Base-by-base conservation (phyloP, 176 grass and related monocot species). In the Phyllostachys edulis region DNA sequence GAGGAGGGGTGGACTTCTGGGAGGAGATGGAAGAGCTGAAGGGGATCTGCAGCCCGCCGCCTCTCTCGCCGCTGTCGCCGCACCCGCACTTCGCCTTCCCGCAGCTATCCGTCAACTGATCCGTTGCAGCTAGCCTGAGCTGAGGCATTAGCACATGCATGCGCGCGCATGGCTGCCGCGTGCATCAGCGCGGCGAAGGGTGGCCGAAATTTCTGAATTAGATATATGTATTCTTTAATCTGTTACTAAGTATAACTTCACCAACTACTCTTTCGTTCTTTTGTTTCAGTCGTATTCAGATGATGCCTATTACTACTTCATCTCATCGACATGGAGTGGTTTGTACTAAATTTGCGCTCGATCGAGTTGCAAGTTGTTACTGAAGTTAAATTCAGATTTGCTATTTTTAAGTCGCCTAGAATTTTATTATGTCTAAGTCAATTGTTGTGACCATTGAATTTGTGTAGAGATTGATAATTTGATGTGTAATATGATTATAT, bases 41-140 rank as follows among this genome's bases (percentile, higher is more conserved):
- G 61, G 60, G 42, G 61, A 79, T 89, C 67, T 82, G 70, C 36
- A 86, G 18, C 52, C 61, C 84, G 83, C 90, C 83, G 73, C 90
- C 79, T 4, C 83, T 89, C 16, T 92, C 86, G 7, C 90, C 90
- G 79, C 5, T 86, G 24, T 91, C 86, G 29, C 82, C 83, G 29
- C 60, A 78, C 41, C 80, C 63, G 39, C 82, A 65, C 55, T 41
- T 88, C 20, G 77, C 56, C n/a, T 61, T 88, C 29, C 46, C 86
- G 64, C 82, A 79, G 86, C 57, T 91, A 77, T 85, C 73, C 71
- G 90, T 91, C 32, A 88, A 34, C 60, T 83, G 78, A 88, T 4
- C 6, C 0, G n/a, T n/a, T 57, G 55, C 21, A 59, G 55, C 54
- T n/a, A 4, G 52, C 52, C 6, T 55, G 18, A 55, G 52, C 52